Evolutionary conservation across 2,329 filamentous ascomycete species (phyloP).

Genomic region (Monosporascus sp.): DNA sequence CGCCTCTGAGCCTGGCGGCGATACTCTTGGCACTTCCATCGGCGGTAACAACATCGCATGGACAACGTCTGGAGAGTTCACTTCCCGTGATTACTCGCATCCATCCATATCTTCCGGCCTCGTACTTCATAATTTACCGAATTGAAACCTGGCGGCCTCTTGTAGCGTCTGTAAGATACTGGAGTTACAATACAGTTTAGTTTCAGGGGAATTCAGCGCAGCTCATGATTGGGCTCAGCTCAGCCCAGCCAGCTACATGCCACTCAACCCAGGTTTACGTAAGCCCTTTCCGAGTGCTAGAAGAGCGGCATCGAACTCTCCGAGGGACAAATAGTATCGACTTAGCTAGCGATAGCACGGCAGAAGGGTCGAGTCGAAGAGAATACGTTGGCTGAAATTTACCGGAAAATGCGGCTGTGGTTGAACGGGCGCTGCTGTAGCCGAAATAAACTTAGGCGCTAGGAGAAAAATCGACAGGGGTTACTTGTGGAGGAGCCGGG

Average conservation of each 20-base stretch:
- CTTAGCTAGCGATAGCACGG: neutral
- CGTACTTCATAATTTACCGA: neutral
- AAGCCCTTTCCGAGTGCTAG: too few species aligned
- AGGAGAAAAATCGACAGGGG: slow-evolving; percentile 9
- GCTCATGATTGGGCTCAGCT: too few species aligned
- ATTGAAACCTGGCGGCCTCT: neutral
- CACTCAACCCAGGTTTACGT: too few species aligned
- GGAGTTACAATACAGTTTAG: too few species aligned
- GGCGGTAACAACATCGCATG: too few species aligned
- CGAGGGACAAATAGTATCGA: too few species aligned
- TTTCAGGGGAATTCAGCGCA: too few species aligned
- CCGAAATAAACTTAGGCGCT: slow-evolving; percentile 30
- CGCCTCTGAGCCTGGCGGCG: neutral
- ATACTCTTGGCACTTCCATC: neutral
- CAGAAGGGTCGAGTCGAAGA: neutral
- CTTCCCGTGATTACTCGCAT: neutral
- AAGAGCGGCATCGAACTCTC: too few species aligned
- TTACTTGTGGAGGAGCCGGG: neutral
- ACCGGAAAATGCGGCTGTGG: neutral
- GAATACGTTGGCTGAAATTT: neutral
- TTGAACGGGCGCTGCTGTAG: slow-evolving; percentile 22
- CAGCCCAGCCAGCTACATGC: too few species aligned
- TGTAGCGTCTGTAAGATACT: too few species aligned
- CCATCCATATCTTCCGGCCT: neutral
- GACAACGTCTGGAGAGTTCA: too few species aligned